Evolutionary conservation across 139 green algal species (phyloP).

Genomic region (Chlamydomonas schloesseri): DNA sequence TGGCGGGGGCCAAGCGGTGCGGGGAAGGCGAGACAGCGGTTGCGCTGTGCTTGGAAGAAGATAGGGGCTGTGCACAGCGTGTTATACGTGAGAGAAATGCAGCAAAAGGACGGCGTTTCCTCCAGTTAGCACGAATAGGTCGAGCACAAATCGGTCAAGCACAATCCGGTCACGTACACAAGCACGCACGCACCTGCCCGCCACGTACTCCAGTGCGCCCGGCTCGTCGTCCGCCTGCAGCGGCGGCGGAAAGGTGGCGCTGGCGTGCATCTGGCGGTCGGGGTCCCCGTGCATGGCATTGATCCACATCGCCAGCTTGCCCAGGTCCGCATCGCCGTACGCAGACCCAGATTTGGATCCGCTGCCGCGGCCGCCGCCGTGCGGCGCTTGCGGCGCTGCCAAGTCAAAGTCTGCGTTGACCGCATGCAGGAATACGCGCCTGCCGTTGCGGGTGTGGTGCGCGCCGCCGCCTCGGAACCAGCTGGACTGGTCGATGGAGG

Average conservation of each 20-base stretch:
- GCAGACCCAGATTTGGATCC: not conserved
- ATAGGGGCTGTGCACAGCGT: too few relatives aligned
- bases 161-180: too few relatives aligned
- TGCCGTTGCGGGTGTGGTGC: not conserved
- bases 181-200: not conserved
- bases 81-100: too few relatives aligned
- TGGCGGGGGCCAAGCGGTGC: too few relatives aligned
- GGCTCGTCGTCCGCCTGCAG: conserved; percentile 9
- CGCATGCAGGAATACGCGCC: conserved; percentile 9
- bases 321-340: not conserved
- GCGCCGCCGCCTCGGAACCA: conserved; percentile 12
- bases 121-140: too few relatives aligned
- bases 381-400: not conserved
- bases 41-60: too few relatives aligned
- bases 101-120: too few relatives aligned
- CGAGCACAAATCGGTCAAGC: too few relatives aligned
- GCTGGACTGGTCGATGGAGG: not conserved
- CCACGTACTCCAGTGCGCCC: not conserved
- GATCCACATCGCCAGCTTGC: conserved; percentile 17
- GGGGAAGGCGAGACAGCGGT: too few relatives aligned
- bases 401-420: conserved; percentile 23
- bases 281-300: not conserved
- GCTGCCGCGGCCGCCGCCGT: too few relatives aligned
- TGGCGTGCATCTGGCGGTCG: conserved; percentile 1
- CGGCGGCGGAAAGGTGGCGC: conserved; percentile 12